A percentile compares a stretch with the other conserved stretches of the same genome.
Evolutionary conservation across 2,329 filamentous ascomycete species (phyloP).

Genomic region (Mariannaea sp.): DNA sequence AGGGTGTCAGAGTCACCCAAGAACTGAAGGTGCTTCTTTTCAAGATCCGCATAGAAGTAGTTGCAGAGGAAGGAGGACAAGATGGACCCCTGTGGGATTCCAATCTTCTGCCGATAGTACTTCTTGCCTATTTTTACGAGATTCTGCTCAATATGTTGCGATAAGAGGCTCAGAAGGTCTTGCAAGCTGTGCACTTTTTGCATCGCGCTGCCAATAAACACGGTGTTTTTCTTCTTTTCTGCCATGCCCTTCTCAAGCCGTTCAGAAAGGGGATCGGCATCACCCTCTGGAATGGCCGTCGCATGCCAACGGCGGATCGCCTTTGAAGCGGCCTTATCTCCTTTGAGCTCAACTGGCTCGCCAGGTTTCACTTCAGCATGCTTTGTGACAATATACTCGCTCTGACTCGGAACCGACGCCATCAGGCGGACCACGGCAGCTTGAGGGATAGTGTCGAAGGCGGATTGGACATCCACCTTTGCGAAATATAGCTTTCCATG

Average conservation of each 20-base stretch:
- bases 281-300: slow-evolving; percentile 51
- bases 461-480: slow-evolving; percentile 89
- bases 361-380: slow-evolving; percentile 72
- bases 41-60: slow-evolving; percentile 92
- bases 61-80: slow-evolving; percentile 88
- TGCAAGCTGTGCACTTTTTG: slow-evolving; percentile 61
- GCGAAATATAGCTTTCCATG: slow-evolving; percentile 73
- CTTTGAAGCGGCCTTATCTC: slow-evolving; percentile 39
- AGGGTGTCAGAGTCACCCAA: slow-evolving; percentile 61
- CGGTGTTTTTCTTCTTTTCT: slow-evolving; percentile 63
- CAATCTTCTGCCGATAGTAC: slow-evolving; percentile 83
- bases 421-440: slow-evolving; percentile 71
- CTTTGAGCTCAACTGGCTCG: slow-evolving; percentile 36
- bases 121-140: slow-evolving; percentile 87
- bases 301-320: slow-evolving; percentile 57
- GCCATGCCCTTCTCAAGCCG: slow-evolving; percentile 49
- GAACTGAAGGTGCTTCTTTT: slow-evolving; percentile 71
- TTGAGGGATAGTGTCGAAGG: slow-evolving; percentile 96
- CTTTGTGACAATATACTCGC: slow-evolving; percentile 71
- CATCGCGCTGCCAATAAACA: slow-evolving; percentile 75
- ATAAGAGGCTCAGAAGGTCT: slow-evolving; percentile 70
- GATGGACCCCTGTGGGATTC: slow-evolving; percentile 92
- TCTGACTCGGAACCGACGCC: slow-evolving; percentile 57
- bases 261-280: slow-evolving; percentile 51
- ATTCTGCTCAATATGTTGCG: slow-evolving; percentile 82